These are phyloP conservation scores for Endotrypanum monterogeii DNA, from an alignment of 208 protist genomes.

Conservation along the genomic window DNA sequence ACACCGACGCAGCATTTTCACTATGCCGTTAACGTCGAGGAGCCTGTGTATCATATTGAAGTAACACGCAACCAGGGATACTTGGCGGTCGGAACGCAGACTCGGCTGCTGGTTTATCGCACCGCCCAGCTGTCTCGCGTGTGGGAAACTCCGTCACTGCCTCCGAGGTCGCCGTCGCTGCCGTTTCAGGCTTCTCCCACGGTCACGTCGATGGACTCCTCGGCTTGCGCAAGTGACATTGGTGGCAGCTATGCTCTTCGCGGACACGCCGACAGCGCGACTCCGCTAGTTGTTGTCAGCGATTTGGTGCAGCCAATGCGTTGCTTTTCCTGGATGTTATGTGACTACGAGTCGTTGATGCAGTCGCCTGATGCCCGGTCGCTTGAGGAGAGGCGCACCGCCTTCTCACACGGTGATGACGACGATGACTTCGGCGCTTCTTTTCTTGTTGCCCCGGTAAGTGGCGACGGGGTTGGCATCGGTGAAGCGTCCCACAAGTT, in stretches of 20 bases:
- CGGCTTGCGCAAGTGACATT: background rate
- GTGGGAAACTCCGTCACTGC: background rate
- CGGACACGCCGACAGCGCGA: background rate
- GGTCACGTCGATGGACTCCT: background rate
- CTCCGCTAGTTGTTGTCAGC: constrained; percentile 25
- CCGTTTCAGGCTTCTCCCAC: background rate
- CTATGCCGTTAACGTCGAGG: constrained; percentile 18
- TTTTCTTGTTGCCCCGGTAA: background rate
- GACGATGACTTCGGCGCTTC: constrained; percentile 4
- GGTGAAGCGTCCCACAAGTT: background rate
- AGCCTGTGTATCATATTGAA: constrained; percentile 26
- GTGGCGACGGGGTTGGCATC: constrained; percentile 4
- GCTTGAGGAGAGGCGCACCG: background rate
- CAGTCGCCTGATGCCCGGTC: background rate
- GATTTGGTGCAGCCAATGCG: constrained; percentile 21
- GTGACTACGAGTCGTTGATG: constrained; percentile 26
- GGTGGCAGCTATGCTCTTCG: background rate
- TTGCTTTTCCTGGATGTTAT: constrained; percentile 35
- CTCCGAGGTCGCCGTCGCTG: background rate
- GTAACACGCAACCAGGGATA: constrained; percentile 29
- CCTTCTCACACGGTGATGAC: constrained; percentile 5
- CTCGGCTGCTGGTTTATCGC: constrained; percentile 27
- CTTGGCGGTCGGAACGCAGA: constrained; percentile 30
- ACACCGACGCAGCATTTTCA: constrained; percentile 13
- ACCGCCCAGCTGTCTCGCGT: constrained; percentile 25